phyloP scores from a whole-genome alignment of 345 rosid genomes.

The Syzygium jambos region DNA sequence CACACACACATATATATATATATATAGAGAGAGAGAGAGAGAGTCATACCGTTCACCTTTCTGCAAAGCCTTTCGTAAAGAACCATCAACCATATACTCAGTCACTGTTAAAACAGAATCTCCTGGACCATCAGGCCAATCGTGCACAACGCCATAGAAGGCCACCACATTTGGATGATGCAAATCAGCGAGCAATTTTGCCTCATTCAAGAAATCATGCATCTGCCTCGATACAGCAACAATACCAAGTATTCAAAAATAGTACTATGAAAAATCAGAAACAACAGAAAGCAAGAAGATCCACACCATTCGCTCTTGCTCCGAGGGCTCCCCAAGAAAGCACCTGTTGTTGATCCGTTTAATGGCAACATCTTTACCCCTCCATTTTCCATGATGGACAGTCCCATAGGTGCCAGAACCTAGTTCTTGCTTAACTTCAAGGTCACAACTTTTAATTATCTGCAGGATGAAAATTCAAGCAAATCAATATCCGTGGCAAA shows the following conservation, averaged over 20 bases:
- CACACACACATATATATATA: background rate
- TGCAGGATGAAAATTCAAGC: conserved; percentile 8
- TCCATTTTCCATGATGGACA: conserved; percentile 70
- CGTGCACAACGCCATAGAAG: conserved; percentile 50
- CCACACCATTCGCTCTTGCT: conserved; percentile 54
- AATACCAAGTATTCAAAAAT: background rate
- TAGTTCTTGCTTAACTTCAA: conserved; percentile 49
- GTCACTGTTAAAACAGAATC: conserved; percentile 65
- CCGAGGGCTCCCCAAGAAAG: conserved; percentile 56
- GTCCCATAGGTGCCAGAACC: conserved; percentile 70
- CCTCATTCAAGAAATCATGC: conserved; percentile 72
- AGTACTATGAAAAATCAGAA: background rate
- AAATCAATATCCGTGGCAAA: background rate
- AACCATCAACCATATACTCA: conserved; percentile 64
- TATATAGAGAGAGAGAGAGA: background rate
- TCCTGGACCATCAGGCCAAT: conserved; percentile 43
- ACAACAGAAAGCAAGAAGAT: background rate
- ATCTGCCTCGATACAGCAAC: conserved; percentile 18
- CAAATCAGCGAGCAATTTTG: conserved; percentile 62
- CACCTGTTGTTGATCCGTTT: conserved; percentile 48
- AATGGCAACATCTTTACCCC: conserved; percentile 67
- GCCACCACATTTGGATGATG: conserved; percentile 77
- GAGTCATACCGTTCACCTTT: conserved; percentile 39
- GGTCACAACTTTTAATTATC: conserved; percentile 48
- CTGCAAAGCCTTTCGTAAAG: conserved; percentile 46